Evolutionary conservation across 257 asterid genomes (phyloP).

Genomic region (Solanum verrucosum): DNA sequence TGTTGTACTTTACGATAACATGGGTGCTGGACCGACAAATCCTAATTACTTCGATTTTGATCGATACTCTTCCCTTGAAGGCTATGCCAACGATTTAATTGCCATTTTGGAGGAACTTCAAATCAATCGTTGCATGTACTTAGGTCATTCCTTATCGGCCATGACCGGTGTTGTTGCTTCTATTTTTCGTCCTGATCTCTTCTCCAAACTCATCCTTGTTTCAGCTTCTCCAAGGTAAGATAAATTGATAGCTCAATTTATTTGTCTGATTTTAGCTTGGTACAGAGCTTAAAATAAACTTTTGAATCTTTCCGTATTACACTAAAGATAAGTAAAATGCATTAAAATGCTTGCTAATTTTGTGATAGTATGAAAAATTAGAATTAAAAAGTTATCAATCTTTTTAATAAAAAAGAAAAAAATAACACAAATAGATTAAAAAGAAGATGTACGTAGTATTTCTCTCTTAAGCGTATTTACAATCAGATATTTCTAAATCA

Average conservation of each 20-base stretch:
- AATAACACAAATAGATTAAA: no score
- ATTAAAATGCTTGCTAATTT: no score
- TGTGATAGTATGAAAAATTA: no score
- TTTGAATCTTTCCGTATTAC: no score
- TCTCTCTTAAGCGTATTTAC: not conserved
- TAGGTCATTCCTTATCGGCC: slow-evolving; percentile 34
- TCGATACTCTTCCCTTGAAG: slow-evolving; percentile 29
- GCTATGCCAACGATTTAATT: slow-evolving; percentile 30
- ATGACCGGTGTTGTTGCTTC: slow-evolving; percentile 39
- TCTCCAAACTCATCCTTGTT: slow-evolving; percentile 21
- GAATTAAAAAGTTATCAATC: not conserved
- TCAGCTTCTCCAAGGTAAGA: slow-evolving; percentile 32
- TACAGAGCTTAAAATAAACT: no score
- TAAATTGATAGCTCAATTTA: not conserved
- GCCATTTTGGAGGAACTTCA: slow-evolving; percentile 31
- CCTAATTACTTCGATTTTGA: slow-evolving; percentile 48
- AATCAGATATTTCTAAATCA: not conserved
- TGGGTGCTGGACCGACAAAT: slow-evolving; percentile 43
- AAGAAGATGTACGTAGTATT: not conserved
- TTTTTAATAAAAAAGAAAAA: no score
- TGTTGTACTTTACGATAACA: slow-evolving; percentile 34
- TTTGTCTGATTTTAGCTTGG: no score
- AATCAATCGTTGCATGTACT: slow-evolving; percentile 15
- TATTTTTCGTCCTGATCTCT: slow-evolving; percentile 31
- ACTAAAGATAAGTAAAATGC: not conserved